Evolutionary conservation across 2,329 filamentous ascomycete genomes (phyloP), one percentile per base, ranked within the genome.

Genomic region (Dothideomycetes sp.): DNA sequence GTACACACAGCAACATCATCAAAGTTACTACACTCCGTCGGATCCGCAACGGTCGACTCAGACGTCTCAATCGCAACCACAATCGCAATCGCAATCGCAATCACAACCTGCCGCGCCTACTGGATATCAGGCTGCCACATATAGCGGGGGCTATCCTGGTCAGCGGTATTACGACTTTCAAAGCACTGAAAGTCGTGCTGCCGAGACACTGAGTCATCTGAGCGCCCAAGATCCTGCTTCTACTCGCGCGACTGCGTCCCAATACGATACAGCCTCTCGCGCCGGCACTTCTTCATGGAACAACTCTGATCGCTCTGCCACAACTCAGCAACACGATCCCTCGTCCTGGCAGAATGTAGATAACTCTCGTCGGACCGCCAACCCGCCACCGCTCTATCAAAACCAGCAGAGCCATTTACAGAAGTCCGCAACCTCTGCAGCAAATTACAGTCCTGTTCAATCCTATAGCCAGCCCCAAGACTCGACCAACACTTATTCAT

Each of bases 1-100:
- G 43, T 43, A 52, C 10, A 53, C 47, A 16, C 43, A 47, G 19
- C 51, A 52, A 18, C 33, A 30, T 10, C 38, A 37, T 11, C 37
- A 36, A 23, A 27, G 15, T 13, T 37, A 45, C 10, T 42, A 42
- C 13, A 28, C 39, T 4, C 23, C 20, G 5, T 25, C 16, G 13
- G 12, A 31, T 17, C 36, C 30, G 32, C 6, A 23, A 7, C 33
- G 13, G 13, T 18, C 25, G 45, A 49, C 43, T 33, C 41, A 15
- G 43, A 25, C 39, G 18, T 9, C 17, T 8, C 12, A 35, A 2
- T 38, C 43, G 12, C 44, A 47, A 17, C 16, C 35, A 11, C 23
- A 37, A 12, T 24, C 36, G 1, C 17, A 31, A 18, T 13, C 30
- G 20, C 29, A 40, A 22, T 25, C 46, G n/a, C 33, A 43, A 19